phyloP scores from a whole-genome alignment of 768 basidiomycete species.

The Galerina marginata region DNA sequence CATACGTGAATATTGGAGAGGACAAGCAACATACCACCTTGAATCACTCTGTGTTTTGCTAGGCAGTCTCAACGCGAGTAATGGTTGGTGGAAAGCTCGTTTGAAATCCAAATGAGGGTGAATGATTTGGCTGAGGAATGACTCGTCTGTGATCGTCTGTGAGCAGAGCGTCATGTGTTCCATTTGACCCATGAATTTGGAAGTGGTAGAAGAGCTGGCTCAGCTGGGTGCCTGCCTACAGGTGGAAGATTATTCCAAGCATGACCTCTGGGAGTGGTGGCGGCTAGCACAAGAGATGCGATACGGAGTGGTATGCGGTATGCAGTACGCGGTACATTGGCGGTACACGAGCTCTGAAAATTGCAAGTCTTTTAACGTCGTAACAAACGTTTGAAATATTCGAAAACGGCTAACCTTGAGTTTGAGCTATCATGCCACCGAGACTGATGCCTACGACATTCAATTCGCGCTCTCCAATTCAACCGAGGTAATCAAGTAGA shows the following conservation, averaged over 20 bases:
- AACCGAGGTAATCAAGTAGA: conserved; percentile 72
- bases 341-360: conserved; percentile 67
- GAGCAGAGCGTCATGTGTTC: too few relatives aligned
- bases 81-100: too few relatives aligned
- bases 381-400: background rate
- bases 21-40: too few relatives aligned
- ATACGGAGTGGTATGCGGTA: conserved; percentile 71
- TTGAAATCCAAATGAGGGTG: too few relatives aligned
- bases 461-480: conserved; percentile 64
- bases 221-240: conserved; percentile 48
- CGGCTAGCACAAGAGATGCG: conserved; percentile 66
- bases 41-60: too few relatives aligned
- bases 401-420: conserved; percentile 45
- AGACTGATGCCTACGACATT: conserved; percentile 79
- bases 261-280: conserved; percentile 58
- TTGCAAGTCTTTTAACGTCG: background rate
- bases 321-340: too few relatives aligned
- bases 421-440: conserved; percentile 87
- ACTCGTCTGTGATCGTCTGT: too few relatives aligned
- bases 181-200: too few relatives aligned
- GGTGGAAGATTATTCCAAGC: conserved; percentile 67
- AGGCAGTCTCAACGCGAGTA: too few relatives aligned
- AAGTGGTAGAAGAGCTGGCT: too few relatives aligned
- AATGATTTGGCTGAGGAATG: too few relatives aligned
- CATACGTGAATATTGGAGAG: too few relatives aligned